Evolutionary conservation across 2,329 filamentous ascomycete genomes (phyloP).

Genomic region (Peltaster fructicola): DNA sequence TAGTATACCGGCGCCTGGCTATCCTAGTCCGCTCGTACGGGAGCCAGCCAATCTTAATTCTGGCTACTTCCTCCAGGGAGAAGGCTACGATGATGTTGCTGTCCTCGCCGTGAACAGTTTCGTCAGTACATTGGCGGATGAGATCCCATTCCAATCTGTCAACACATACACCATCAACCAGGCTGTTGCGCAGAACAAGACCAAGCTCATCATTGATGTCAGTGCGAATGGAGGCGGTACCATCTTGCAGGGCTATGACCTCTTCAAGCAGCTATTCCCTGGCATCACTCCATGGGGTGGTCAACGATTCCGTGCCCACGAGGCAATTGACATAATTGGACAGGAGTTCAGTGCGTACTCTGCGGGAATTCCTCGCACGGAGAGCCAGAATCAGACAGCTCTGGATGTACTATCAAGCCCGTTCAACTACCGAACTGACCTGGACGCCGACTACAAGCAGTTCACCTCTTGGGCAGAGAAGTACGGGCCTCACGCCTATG

Average conservation of each 20-base stretch:
- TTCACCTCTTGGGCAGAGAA: slow-evolving; percentile 31
- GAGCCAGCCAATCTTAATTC: slow-evolving; percentile 26
- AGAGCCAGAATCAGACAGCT: slow-evolving; percentile 22
- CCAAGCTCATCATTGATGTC: slow-evolving; percentile 42
- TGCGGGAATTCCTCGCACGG: slow-evolving; percentile 16
- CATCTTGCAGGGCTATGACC: slow-evolving; percentile 42
- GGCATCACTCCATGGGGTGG: slow-evolving; percentile 31
- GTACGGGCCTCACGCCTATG: slow-evolving; percentile 23
- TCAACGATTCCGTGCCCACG: slow-evolving; percentile 33
- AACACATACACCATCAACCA: slow-evolving; percentile 24
- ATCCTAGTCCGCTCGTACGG: slow-evolving; percentile 23
- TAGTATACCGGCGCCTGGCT: slow-evolving; percentile 22
- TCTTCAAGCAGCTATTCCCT: slow-evolving; percentile 42
- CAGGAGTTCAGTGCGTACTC: slow-evolving; percentile 21
- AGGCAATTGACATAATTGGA: slow-evolving; percentile 28
- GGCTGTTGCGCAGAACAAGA: slow-evolving; percentile 34
- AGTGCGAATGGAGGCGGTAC: slow-evolving; percentile 41
- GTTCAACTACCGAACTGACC: slow-evolving; percentile 30
- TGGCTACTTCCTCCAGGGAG: slow-evolving; percentile 29
- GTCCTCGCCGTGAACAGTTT: slow-evolving; percentile 29
- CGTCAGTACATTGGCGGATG: slow-evolving; percentile 15
- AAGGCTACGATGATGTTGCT: slow-evolving; percentile 28
- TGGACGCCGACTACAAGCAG: slow-evolving; percentile 32
- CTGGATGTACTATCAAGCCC: slow-evolving; percentile 22
- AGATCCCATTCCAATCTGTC: slow-evolving; percentile 23